Base-by-base conservation (phyloP, 2,329 filamentous ascomycete genomes). In the Exophiala mesophila region DNA sequence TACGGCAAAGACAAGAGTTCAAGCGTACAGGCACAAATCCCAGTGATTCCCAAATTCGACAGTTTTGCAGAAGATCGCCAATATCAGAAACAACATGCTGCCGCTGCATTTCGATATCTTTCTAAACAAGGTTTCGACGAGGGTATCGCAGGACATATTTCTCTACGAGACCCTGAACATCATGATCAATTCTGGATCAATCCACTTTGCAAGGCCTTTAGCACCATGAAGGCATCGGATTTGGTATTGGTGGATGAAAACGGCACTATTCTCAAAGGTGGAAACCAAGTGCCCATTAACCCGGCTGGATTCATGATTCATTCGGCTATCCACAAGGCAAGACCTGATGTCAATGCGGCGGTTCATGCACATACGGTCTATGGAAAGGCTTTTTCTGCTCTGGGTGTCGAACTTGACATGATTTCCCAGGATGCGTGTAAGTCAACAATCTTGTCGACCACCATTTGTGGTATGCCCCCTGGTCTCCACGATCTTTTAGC, bases 151-250 rank as follows among this genome's bases (percentile, higher is more conserved):
- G 78, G 79, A 1, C 78, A 82, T 54, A 80, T 82, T 49, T 81
- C 77, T 1, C 57, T 81, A 17, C 69, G 77, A 16, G 76, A 83
- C 47, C 78, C 79, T 0, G 71, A 82, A 5, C 71, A 80, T 28
- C 73, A 75, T 0, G 60, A 65, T 3, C 75, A 70, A 0, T 82
- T 82, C 63, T 82, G 78, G 79, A 76, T 83, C 4, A 83, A 83
- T 52, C 80, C 80, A 0, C 80, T 83, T 43, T 78, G 78, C 9
- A 70, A 77, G 2, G 71, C 76, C 2, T 83, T 82, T 63, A 75
- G 74, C 4, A 65, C 77, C 38, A 75, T 84, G 29, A 80, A 77
- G 44, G 70, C 73, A 0, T 81, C 76, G 0, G 80, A 85, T 51
- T 68, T 86, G 10, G 82, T 85, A 12, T 12, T 26, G 6, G 23